Conservation (phyloP, 768 basidiomycete species). For the Aureoboletus auriporus region DNA sequence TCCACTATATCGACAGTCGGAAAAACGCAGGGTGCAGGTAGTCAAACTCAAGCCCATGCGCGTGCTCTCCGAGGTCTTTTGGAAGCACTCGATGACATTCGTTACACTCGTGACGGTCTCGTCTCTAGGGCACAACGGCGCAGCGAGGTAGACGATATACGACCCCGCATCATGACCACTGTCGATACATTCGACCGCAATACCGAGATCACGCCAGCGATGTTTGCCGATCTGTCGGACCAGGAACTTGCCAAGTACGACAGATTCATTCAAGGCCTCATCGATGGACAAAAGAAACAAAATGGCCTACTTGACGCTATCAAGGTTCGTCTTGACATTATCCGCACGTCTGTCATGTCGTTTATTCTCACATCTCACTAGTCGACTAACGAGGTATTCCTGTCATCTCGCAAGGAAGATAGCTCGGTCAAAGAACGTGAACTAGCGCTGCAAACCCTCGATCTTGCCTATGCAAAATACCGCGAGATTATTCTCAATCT, state of each 20-base stretch:
- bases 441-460: conserved; percentile 74
- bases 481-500: conserved; percentile 80
- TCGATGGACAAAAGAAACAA: conserved; percentile 54
- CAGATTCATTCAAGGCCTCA: conserved; percentile 60
- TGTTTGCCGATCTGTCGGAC: conserved; percentile 84
- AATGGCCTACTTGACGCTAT: conserved; percentile 61
- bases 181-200: conserved; percentile 64
- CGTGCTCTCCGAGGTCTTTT: conserved; percentile 68
- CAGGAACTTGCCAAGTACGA: conserved; percentile 81
- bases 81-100: conserved; percentile 76
- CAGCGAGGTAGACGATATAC: conserved; percentile 69
- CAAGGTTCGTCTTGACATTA: conserved; percentile 46
- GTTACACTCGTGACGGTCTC: conserved; percentile 54
- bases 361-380: conserved; percentile 22
- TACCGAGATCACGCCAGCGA: conserved; percentile 70
- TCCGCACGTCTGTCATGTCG: background rate
- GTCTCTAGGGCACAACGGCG: conserved; percentile 62
- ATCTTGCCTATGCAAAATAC: conserved; percentile 84
- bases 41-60: conserved; percentile 57
- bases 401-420: conserved; percentile 76
- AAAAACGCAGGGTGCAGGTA: conserved; percentile 34
- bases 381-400: conserved; percentile 66
- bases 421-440: conserved; percentile 76
- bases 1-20: conserved; percentile 43
- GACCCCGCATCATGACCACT: conserved; percentile 58